Percentiles rank a stretch among this genome's conserved stretches.
phyloP scores from a whole-genome alignment of 495 filamentous ascomycete species.

The Annulohypoxylon bovei region DNA sequence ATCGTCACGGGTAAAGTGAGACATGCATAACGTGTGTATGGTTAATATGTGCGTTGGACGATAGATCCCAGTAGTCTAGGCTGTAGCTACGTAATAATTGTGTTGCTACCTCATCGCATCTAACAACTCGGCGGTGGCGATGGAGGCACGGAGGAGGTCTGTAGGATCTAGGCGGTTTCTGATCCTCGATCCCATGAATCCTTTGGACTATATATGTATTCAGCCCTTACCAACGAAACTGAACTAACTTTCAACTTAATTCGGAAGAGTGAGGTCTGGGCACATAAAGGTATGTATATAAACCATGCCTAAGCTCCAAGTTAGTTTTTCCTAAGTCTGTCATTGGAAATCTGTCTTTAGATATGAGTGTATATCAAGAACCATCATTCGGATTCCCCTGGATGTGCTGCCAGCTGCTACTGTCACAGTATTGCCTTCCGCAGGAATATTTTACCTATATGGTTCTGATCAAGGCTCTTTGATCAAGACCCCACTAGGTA shows the following conservation, averaged over 20 bases:
- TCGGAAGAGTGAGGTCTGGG: background rate
- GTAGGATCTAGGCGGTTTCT: background rate
- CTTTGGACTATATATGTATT: background rate
- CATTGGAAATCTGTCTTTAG: background rate
- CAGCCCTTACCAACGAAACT: background rate
- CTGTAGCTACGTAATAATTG: background rate
- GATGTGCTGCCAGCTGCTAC: background rate
- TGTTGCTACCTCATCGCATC: background rate
- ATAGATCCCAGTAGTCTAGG: background rate
- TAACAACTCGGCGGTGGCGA: background rate
- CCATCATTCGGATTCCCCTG: background rate
- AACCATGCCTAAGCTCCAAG: background rate
- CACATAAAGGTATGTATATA: background rate
- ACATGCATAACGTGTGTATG: slow-evolving; percentile 1
- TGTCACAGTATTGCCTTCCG: too few species aligned
- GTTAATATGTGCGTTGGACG: background rate
- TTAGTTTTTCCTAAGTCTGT: background rate
- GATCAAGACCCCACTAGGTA: too few species aligned
- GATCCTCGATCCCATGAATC: background rate
- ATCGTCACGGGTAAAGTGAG: background rate
- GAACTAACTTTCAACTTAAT: background rate
- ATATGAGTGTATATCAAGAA: background rate
- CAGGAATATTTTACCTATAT: too few species aligned
- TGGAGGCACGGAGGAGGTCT: background rate
- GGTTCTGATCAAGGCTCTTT: too few species aligned